Conservation (phyloP, 2,329 filamentous ascomycete genomes). For the Cladobotryum protrusum region DNA sequence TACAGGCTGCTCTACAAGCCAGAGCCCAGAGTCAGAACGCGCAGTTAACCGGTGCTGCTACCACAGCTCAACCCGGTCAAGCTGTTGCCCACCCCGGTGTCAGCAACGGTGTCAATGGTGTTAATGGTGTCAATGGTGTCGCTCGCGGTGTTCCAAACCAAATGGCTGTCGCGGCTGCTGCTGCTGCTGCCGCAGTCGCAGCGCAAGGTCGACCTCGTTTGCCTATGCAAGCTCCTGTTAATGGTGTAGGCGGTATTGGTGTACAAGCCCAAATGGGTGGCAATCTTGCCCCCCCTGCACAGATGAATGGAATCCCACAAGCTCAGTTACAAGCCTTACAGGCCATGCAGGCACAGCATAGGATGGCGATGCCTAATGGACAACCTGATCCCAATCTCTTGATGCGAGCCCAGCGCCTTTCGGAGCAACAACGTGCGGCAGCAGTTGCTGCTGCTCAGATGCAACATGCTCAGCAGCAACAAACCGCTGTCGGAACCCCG, state of each 20-base stretch:
- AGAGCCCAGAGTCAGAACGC: constrained; percentile 39
- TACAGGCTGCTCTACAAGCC: constrained; percentile 39
- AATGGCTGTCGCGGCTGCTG: constrained; percentile 34
- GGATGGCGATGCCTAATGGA: constrained; percentile 46
- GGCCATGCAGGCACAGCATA: constrained; percentile 40
- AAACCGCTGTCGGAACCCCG: constrained; percentile 27
- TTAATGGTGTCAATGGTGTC: constrained; percentile 21
- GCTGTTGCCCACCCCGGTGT: constrained; percentile 23
- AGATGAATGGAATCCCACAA: constrained; percentile 61
- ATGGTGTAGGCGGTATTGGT: constrained; percentile 41
- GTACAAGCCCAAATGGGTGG: constrained; percentile 44
- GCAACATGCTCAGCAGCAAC: constrained; percentile 34
- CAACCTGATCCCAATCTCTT: constrained; percentile 49
- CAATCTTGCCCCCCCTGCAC: constrained; percentile 47
- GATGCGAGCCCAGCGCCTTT: constrained; percentile 59
- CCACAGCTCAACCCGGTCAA: constrained; percentile 25
- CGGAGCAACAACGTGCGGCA: constrained; percentile 54
- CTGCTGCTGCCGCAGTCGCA: constrained; percentile 32
- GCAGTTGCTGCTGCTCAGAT: constrained; percentile 34
- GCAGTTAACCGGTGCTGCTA: constrained; percentile 40
- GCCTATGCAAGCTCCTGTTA: constrained; percentile 47
- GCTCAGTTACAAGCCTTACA: constrained; percentile 59
- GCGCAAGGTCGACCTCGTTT: constrained; percentile 44
- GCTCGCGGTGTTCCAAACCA: constrained; percentile 39
- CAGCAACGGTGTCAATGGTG: constrained; percentile 22